These are phyloP conservation scores for Xylaria sp. DNA, from an alignment of 2,329 filamentous ascomycete species.

Conservation along the genomic window DNA sequence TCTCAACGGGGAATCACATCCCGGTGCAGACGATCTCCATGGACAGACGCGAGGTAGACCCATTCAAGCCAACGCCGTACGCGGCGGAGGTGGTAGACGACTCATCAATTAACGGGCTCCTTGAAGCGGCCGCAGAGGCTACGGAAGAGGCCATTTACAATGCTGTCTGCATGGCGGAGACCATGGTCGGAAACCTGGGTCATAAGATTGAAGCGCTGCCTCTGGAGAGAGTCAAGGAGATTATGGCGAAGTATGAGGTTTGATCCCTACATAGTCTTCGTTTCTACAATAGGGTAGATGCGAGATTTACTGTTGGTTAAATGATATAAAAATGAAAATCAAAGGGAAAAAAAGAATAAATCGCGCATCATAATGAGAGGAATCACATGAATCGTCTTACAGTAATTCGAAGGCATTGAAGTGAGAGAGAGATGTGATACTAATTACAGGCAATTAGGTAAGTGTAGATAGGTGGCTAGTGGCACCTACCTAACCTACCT, in stretches of 20 bases:
- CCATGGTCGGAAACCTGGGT: slow-evolving; percentile 65
- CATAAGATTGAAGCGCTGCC: slow-evolving; percentile 62
- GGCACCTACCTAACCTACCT: too few relatives aligned
- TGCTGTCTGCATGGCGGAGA: slow-evolving; percentile 69
- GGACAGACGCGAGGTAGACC: slow-evolving; percentile 53
- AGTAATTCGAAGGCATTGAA: neutral
- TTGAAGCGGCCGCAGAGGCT: slow-evolving; percentile 70
- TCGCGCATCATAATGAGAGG: too few relatives aligned
- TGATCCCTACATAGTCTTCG: neutral
- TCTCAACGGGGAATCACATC: slow-evolving; percentile 69
- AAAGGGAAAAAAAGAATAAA: too few relatives aligned
- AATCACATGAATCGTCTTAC: too few relatives aligned
- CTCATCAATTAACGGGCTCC: slow-evolving; percentile 68
- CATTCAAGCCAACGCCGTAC: slow-evolving; percentile 53
- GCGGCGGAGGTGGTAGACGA: slow-evolving; percentile 64
- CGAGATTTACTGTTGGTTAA: too few relatives aligned
- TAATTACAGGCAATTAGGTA: too few relatives aligned
- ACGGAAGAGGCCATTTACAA: slow-evolving; percentile 76
- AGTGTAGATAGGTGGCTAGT: slow-evolving; percentile 3
- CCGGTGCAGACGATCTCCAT: slow-evolving; percentile 55
- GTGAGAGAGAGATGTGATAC: neutral
- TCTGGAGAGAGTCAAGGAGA: slow-evolving; percentile 57
- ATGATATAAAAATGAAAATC: too few relatives aligned
- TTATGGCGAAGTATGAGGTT: slow-evolving; percentile 56
- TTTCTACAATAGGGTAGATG: neutral